Conservation (phyloP, 345 rosid species). For the Rhodomyrtus tomentosa region DNA sequence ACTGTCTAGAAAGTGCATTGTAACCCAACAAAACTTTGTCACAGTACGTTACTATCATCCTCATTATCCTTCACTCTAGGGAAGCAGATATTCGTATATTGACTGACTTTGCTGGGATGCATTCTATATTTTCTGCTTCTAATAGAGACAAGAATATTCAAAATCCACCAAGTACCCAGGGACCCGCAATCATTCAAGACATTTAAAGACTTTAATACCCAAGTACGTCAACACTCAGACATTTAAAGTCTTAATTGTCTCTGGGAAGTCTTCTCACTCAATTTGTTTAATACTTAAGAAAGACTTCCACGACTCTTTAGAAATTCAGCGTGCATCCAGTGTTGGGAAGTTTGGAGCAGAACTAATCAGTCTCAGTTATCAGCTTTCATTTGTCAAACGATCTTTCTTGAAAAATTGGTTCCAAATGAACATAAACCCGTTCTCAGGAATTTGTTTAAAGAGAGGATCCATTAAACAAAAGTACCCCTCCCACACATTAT, state of each 20-base stretch:
- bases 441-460: neutral
- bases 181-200: neutral
- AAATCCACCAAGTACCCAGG: neutral
- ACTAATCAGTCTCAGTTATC: neutral
- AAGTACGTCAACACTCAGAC: neutral
- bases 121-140: neutral
- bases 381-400: neutral
- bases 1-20: neutral
- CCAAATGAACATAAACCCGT: neutral
- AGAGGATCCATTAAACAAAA: neutral
- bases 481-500: neutral
- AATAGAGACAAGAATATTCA: neutral
- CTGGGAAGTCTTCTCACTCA: neutral
- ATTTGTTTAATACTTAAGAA: neutral
- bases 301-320: neutral
- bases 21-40: neutral
- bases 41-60: neutral
- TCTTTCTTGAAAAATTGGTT: neutral
- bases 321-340: neutral
- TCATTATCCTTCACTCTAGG: neutral
- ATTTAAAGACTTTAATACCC: neutral
- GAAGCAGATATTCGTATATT: neutral
- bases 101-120: neutral
- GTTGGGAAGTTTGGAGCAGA: neutral
- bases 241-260: neutral